These are phyloP conservation scores for Podaxis sp. DNA, from an alignment of 768 basidiomycete genomes.

Conservation along the genomic window DNA sequence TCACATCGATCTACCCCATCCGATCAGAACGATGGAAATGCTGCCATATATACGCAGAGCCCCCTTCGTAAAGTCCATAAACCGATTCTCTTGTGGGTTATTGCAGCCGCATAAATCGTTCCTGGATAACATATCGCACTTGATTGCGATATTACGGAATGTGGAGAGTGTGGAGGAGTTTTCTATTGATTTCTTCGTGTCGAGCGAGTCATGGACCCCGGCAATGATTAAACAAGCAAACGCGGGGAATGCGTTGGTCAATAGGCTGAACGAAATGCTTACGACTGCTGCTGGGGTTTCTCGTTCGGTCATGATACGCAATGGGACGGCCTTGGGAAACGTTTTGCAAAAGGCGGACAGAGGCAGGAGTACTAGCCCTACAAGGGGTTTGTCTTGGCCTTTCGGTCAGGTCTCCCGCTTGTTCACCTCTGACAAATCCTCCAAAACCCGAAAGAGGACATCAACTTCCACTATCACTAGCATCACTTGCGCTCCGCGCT, in stretches of 20 bases:
- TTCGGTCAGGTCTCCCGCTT: constrained; percentile 1
- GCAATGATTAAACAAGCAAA: constrained; percentile 8
- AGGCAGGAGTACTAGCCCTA: too few relatives aligned
- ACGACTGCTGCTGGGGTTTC: constrained; percentile 3
- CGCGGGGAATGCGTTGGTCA: constrained; percentile 1
- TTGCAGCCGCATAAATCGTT: constrained; percentile 5
- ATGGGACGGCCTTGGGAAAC: constrained; percentile 3
- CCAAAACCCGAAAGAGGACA: background rate
- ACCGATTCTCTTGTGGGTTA: constrained; percentile 13
- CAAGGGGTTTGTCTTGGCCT: background rate
- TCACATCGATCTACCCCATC: constrained; percentile 8
- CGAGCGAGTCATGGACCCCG: constrained; percentile 12
- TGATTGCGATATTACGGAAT: constrained; percentile 1
- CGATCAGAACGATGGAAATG: constrained; percentile 6
- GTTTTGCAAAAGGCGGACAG: constrained; percentile 7
- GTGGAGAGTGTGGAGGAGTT: constrained; percentile 9
- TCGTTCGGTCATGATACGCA: constrained; percentile 3
- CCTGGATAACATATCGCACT: constrained; percentile 2
- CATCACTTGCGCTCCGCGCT: background rate
- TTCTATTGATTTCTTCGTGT: constrained; percentile 4
- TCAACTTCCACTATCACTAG: background rate
- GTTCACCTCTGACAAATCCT: background rate
- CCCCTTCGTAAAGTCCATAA: constrained; percentile 14
- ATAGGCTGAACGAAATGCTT: constrained; percentile 2
- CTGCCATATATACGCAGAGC: constrained; percentile 14